A percentile compares a stretch with the other conserved stretches of the same genome.
phyloP scores from a whole-genome alignment of 495 filamentous ascomycete species.

The Aspergillus heteromorphus region DNA sequence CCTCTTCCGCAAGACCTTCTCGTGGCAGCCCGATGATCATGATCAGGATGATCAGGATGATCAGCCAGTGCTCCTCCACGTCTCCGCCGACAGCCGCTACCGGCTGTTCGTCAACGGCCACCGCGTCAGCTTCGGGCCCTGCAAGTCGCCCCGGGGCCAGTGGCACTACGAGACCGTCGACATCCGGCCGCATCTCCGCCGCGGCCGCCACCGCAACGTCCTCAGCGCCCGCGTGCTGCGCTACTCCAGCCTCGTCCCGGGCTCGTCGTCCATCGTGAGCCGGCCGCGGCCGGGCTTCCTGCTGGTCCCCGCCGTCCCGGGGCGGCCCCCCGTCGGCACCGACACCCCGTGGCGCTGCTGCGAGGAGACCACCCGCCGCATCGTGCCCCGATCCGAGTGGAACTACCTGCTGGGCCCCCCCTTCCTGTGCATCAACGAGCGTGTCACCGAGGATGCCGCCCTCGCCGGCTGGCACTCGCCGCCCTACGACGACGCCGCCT shows the following conservation, averaged over 20 bases:
- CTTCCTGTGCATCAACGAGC: conserved; percentile 22
- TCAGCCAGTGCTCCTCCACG: conserved; percentile 7
- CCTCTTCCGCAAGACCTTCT: conserved; percentile 22
- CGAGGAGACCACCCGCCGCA: conserved; percentile 9
- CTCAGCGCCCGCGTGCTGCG: conserved; percentile 21
- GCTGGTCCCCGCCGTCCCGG: conserved; percentile 10
- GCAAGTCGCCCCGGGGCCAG: conserved; percentile 19
- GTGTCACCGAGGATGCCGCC: conserved; percentile 3
- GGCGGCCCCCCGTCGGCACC: conserved; percentile 6
- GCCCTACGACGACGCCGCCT: conserved; percentile 18
- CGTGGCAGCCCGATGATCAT: not conserved
- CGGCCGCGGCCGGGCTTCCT: conserved; percentile 20
- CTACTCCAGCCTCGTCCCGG: conserved; percentile 14
- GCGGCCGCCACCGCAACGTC: conserved; percentile 19
- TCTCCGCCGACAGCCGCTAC: conserved; percentile 28
- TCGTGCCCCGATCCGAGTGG: conserved; percentile 17
- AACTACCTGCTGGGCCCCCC: conserved; percentile 22
- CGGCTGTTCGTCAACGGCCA: conserved; percentile 22
- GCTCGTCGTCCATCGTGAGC: conserved; percentile 18
- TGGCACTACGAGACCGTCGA: conserved; percentile 26
- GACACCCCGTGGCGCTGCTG: conserved; percentile 17
- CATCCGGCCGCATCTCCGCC: conserved; percentile 15
- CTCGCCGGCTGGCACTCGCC: conserved; percentile 12
- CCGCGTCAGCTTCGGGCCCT: conserved; percentile 22
- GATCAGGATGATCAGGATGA: not conserved